Conservation (phyloP, 495 filamentous ascomycete genomes). For the Daldinia childiae region DNA sequence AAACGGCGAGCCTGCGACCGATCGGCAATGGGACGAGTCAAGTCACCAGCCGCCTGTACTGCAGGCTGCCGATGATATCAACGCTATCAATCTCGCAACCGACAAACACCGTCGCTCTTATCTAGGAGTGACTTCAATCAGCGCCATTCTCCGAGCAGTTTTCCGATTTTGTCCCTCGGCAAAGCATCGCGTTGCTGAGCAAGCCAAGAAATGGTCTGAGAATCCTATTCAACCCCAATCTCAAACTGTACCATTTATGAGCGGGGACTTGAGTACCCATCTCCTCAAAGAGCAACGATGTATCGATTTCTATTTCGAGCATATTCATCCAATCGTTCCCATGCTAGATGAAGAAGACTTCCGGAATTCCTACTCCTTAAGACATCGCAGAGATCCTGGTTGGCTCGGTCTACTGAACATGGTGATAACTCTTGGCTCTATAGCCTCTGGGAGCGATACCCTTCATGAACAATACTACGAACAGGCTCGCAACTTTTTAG, state of each 20-base stretch:
- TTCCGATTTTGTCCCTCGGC: slow-evolving; percentile 41
- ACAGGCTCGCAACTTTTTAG: slow-evolving; percentile 35
- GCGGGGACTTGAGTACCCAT: slow-evolving; percentile 23
- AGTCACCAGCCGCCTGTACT: slow-evolving; percentile 34
- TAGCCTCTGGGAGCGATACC: slow-evolving; percentile 40
- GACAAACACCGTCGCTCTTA: slow-evolving; percentile 42
- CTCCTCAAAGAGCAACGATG: slow-evolving; percentile 43
- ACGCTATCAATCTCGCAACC: slow-evolving; percentile 42
- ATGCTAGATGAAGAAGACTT: slow-evolving; percentile 45
- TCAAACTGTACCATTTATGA: slow-evolving; percentile 20
- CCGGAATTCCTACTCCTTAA: slow-evolving; percentile 29
- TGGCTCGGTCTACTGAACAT: slow-evolving; percentile 45
- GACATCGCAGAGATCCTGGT: slow-evolving; percentile 33
- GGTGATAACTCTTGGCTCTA: slow-evolving; percentile 44
- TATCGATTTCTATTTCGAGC: slow-evolving; percentile 45
- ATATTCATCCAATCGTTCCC: slow-evolving; percentile 42
- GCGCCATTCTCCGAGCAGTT: slow-evolving; percentile 38
- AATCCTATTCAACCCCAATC: slow-evolving; percentile 20
- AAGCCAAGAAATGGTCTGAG: slow-evolving; percentile 38
- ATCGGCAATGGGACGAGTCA: slow-evolving; percentile 42
- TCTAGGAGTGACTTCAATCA: slow-evolving; percentile 41
- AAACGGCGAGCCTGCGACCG: slow-evolving; percentile 34
- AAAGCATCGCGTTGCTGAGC: slow-evolving; percentile 36
- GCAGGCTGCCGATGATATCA: slow-evolving; percentile 40
- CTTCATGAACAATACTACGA: slow-evolving; percentile 44